Base-by-base conservation (phyloP, 2,329 filamentous ascomycete genomes). In the Apiospora arundinis region DNA sequence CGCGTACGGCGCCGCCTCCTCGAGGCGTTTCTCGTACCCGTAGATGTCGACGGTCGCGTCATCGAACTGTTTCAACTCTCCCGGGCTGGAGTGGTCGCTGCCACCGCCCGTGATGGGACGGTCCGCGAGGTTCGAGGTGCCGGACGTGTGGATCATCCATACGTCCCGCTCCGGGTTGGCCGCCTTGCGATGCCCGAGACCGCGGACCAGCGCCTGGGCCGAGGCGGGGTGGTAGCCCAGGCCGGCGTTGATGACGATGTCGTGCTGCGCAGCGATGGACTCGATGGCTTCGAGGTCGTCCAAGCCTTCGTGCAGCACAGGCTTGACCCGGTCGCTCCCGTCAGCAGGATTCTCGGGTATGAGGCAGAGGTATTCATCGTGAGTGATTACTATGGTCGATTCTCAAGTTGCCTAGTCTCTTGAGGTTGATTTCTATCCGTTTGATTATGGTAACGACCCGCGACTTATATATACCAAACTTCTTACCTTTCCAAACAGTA, bases 1-100 rank as follows among this genome's bases (percentile, higher is more conserved):
- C 0, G 74, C 73, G 71, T 86, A 86, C 0, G 77, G 72, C 25
- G 82, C 78, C 0, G 74, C 48, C 0, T 73, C 76, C 65, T 88
- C 81, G 28, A 80, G 80, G 7, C 74, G 72, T 44, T 79, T 79
- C 73, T 84, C 79, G 69, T 83, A 83, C 9, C 72, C 77, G 72
- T 84, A 87, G 25, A 88, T 78, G 68, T 86, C 80, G 11, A 85
- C 82, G 28, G 60, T 71, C 5, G 81, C 77, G 74, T 87, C 85
- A 60, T 82, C 82, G 71, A 86, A 83, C 52, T 79, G 74, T 67
- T 25, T 9, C 46, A 23, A 12, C 46, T 49, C 46, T 11, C 11
- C 46, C 6, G 6, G 42, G 1, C 12, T 5, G 12, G 42, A 45
- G 42, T 45, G 42, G 14, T 14, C 42, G 42, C 2, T 16, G 14